A percentile compares a stretch with the other conserved stretches of the same genome.
These are phyloP conservation scores for Diaporthe velutina DNA, from an alignment of 2,329 filamentous ascomycete genomes.

Conservation along the genomic window DNA sequence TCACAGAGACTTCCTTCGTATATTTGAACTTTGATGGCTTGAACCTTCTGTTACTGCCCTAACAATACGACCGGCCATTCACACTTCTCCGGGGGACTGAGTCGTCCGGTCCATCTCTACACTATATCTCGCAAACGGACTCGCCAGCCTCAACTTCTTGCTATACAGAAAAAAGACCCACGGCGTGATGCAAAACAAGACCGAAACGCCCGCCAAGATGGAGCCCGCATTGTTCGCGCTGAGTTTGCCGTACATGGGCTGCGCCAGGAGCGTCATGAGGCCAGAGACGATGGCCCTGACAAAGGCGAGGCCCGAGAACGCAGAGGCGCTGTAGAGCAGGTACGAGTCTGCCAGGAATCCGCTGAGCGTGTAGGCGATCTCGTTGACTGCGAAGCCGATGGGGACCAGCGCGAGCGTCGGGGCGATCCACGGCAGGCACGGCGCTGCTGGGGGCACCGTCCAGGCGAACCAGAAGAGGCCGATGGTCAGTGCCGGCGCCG, in stretches of 20 bases:
- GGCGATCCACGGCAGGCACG: constrained; percentile 53
- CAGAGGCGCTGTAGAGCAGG: constrained; percentile 44
- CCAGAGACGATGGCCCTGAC: constrained; percentile 44
- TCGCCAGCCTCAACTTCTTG: constrained; percentile 42
- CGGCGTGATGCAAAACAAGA: constrained; percentile 41
- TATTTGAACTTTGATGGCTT: background rate
- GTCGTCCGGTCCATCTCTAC: constrained; percentile 41
- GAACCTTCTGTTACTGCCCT: background rate
- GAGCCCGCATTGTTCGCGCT: constrained; percentile 44
- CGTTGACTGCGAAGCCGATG: constrained; percentile 61
- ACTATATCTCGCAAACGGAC: constrained; percentile 45
- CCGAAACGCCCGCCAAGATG: constrained; percentile 42
- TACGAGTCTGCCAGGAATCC: constrained; percentile 47
- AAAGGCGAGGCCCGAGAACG: constrained; percentile 45
- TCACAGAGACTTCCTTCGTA: background rate
- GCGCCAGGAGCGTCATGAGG: constrained; percentile 45
- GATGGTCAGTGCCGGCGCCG: constrained; percentile 56
- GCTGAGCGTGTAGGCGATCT: constrained; percentile 48
- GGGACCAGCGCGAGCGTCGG: constrained; percentile 55
- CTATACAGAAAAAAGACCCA: constrained; percentile 44
- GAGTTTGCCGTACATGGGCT: constrained; percentile 42
- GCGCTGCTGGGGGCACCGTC: constrained; percentile 57
- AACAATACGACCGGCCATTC: background rate
- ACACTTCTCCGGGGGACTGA: constrained; percentile 25
- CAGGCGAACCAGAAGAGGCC: constrained; percentile 61